Evolutionary conservation across 768 basidiomycete species (phyloP).

Genomic region (Scleroderma citrinum): DNA sequence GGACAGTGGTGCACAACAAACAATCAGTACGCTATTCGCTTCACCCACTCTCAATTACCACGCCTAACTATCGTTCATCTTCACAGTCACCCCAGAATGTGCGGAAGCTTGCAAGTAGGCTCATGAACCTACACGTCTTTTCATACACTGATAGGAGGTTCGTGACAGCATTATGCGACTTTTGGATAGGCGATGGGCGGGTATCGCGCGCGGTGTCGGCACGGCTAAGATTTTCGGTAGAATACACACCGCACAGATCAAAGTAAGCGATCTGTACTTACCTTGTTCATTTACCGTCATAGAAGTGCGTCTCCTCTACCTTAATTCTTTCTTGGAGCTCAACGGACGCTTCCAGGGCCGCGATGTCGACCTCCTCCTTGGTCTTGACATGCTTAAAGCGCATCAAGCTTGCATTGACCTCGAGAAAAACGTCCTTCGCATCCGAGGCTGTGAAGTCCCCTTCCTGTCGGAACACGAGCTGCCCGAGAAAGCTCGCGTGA

Average conservation of each 20-base stretch:
- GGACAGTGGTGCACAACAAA: slow-evolving; percentile 95
- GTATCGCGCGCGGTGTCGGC: slow-evolving; percentile 91
- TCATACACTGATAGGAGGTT: background rate
- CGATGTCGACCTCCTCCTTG: slow-evolving; percentile 92
- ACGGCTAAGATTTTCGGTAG: slow-evolving; percentile 92
- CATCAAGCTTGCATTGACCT: slow-evolving; percentile 97
- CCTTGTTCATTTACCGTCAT: slow-evolving; percentile 93
- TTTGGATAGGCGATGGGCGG: slow-evolving; percentile 79
- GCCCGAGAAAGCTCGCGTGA: slow-evolving; percentile 66
- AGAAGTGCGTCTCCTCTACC: slow-evolving; percentile 51
- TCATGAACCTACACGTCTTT: background rate
- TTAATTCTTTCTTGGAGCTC: background rate
- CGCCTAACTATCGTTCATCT: slow-evolving; percentile 1
- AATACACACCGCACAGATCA: slow-evolving; percentile 90
- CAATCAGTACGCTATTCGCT: slow-evolving; percentile 68
- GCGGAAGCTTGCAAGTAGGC: slow-evolving; percentile 87
- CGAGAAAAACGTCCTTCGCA: slow-evolving; percentile 82
- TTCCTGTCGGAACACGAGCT: slow-evolving; percentile 95
- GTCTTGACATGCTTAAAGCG: slow-evolving; percentile 98
- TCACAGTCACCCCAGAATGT: slow-evolving; percentile 81
- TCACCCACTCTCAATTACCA: slow-evolving; percentile 1
- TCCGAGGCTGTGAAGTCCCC: slow-evolving; percentile 80
- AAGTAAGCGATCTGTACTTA: slow-evolving; percentile 74
- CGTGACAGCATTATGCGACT: slow-evolving; percentile 80
- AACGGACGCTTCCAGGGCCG: slow-evolving; percentile 51